Percentiles rank a stretch among this genome's conserved stretches.
phyloP scores from a whole-genome alignment of 768 basidiomycete species.

The Amylocystis lapponica region DNA sequence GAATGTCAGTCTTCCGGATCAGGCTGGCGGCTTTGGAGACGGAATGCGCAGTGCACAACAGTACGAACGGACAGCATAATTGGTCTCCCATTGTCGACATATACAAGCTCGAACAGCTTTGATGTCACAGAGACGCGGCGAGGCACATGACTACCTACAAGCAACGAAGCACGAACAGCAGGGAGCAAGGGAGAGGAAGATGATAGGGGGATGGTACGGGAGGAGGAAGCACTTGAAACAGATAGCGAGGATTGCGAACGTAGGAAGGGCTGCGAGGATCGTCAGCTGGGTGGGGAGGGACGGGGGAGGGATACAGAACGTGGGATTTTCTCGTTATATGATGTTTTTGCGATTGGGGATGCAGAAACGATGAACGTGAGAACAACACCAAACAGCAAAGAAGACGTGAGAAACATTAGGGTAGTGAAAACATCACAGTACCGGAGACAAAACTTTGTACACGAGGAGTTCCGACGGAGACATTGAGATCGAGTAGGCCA shows the following conservation, averaged over 20 bases:
- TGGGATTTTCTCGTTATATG: slow-evolving; percentile 31
- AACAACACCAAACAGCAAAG: slow-evolving; percentile 27
- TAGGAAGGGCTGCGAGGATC: slow-evolving; percentile 20
- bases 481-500: slow-evolving; percentile 16
- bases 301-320: slow-evolving; percentile 20
- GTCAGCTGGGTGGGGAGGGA: slow-evolving; percentile 22
- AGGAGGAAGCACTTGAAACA: slow-evolving; percentile 7
- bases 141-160: slow-evolving; percentile 12
- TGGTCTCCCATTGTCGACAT: slow-evolving; percentile 9
- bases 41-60: no score
- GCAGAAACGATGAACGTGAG: slow-evolving; percentile 29
- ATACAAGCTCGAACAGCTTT: slow-evolving; percentile 11
- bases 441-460: slow-evolving; percentile 30
- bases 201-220: slow-evolving; percentile 15
- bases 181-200: slow-evolving; percentile 2
- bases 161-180: slow-evolving; percentile 14
- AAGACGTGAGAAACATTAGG: slow-evolving; percentile 27
- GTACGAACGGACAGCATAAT: slow-evolving; percentile 3
- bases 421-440: slow-evolving; percentile 33
- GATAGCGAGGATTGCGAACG: slow-evolving; percentile 15
- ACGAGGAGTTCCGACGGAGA: slow-evolving; percentile 20
- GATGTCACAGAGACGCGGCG: slow-evolving; percentile 11
- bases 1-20: no score
- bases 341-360: slow-evolving; percentile 46
- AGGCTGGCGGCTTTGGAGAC: no score